Conservation (phyloP, 192 early-diverging fungal species). For the Gorgonomyces haynaldii region DNA sequence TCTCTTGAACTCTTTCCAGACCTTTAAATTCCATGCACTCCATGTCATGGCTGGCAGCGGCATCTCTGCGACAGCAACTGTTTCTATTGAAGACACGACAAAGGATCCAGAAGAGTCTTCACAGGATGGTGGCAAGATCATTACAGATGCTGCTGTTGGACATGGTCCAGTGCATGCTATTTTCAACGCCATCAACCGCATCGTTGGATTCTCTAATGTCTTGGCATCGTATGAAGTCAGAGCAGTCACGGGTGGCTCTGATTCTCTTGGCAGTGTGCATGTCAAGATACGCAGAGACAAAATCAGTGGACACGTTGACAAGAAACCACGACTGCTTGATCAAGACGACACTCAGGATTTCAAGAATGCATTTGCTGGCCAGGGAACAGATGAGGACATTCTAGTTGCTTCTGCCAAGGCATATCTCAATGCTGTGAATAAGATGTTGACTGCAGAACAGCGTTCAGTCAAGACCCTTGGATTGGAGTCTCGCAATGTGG, state of each 20-base stretch:
- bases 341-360: background rate
- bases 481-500: too few relatives aligned
- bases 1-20: slow-evolving; percentile 23
- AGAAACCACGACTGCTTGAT: slow-evolving; percentile 8
- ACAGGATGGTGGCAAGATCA: too few relatives aligned
- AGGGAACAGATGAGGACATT: slow-evolving; percentile 76
- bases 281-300: slow-evolving; percentile 51
- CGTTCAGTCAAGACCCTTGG: background rate
- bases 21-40: slow-evolving; percentile 56
- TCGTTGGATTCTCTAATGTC: slow-evolving; percentile 57
- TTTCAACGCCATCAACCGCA: slow-evolving; percentile 80
- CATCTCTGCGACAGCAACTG: slow-evolving; percentile 68
- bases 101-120: background rate
- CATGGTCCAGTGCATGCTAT: slow-evolving; percentile 84
- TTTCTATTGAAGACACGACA: slow-evolving; percentile 37
- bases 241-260: slow-evolving; percentile 75
- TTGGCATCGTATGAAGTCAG: slow-evolving; percentile 79
- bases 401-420: slow-evolving; percentile 78
- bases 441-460: slow-evolving; percentile 26
- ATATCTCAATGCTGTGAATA: slow-evolving; percentile 79
- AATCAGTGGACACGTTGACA: slow-evolving; percentile 8
- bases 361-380: slow-evolving; percentile 55
- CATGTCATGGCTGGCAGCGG: slow-evolving; percentile 70
- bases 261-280: slow-evolving; percentile 76
- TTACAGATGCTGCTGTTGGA: slow-evolving; percentile 67